Conservation (phyloP, 306 rosid genomes). For the Mimosa bimucronata region DNA sequence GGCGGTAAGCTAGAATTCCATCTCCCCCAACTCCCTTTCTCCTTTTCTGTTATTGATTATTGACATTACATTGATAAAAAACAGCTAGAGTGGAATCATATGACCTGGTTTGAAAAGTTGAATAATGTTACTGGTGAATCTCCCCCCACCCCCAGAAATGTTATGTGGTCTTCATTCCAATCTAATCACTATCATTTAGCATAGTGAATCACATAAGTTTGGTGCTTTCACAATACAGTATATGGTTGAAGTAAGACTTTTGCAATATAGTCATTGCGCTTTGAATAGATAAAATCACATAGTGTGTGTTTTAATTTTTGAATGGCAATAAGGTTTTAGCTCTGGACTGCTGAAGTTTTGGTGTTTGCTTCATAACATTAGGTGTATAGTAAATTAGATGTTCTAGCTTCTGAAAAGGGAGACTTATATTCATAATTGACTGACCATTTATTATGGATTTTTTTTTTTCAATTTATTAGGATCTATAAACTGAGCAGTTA, state of each 20-base stretch:
- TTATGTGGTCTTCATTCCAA: constrained; percentile 19
- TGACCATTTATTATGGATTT: background rate
- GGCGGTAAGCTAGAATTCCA: constrained; percentile 10
- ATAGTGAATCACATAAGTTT: background rate
- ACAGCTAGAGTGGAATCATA: background rate
- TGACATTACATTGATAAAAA: constrained; percentile 7
- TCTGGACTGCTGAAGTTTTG: background rate
- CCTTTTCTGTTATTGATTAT: constrained; percentile 10
- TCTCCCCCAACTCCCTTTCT: background rate
- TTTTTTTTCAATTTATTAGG: background rate
- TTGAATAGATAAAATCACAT: background rate
- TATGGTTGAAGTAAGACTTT: background rate
- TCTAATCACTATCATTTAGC: background rate
- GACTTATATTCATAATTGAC: background rate
- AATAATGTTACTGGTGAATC: background rate
- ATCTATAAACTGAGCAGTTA: constrained; percentile 18
- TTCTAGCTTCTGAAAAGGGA: constrained; percentile 24
- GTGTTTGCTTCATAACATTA: constrained; percentile 14
- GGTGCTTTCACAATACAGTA: background rate
- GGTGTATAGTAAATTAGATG: constrained; percentile 13
- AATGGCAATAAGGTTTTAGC: background rate
- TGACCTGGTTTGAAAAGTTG: constrained; percentile 7
- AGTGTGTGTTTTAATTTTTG: background rate
- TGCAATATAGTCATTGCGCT: background rate
- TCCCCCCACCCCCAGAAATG: background rate